Conservation (phyloP, 129 eudicot genomes). For the Chrysanthemum makinoi region DNA sequence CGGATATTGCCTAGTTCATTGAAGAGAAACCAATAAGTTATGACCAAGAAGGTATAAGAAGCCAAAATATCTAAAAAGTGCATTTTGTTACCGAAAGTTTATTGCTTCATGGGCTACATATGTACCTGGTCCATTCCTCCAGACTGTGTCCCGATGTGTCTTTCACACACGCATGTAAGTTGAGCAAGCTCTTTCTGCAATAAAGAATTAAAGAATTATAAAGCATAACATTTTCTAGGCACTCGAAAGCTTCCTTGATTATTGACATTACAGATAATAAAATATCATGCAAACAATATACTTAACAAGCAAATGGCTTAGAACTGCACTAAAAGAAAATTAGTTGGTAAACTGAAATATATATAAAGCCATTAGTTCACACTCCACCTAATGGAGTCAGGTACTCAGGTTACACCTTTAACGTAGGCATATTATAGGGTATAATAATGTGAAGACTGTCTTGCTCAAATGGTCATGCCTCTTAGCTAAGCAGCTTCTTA, state of each 20-base stretch:
- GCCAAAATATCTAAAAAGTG: not conserved
- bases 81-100: not conserved
- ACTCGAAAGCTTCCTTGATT: not conserved
- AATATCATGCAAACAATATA: too few species aligned
- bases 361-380: too few species aligned
- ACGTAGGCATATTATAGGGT: too few species aligned
- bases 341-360: too few species aligned
- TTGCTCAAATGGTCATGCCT: too few species aligned
- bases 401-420: too few species aligned
- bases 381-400: too few species aligned
- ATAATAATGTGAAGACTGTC: too few species aligned
- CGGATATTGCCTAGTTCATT: conserved; percentile 69
- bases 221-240: conserved; percentile 12
- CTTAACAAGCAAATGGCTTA: too few species aligned
- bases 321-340: too few species aligned
- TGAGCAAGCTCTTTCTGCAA: conserved; percentile 90
- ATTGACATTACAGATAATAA: not conserved
- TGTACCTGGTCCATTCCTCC: conserved; percentile 99
- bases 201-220: not conserved
- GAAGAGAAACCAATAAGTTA: conserved; percentile 2
- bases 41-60: not conserved
- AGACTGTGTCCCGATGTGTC: conserved; percentile 98
- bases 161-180: conserved; percentile 87
- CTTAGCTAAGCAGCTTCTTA: too few species aligned
- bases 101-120: not conserved